Base-by-base conservation (phyloP, 257 asterid species). In the Salvia splendens region DNA sequence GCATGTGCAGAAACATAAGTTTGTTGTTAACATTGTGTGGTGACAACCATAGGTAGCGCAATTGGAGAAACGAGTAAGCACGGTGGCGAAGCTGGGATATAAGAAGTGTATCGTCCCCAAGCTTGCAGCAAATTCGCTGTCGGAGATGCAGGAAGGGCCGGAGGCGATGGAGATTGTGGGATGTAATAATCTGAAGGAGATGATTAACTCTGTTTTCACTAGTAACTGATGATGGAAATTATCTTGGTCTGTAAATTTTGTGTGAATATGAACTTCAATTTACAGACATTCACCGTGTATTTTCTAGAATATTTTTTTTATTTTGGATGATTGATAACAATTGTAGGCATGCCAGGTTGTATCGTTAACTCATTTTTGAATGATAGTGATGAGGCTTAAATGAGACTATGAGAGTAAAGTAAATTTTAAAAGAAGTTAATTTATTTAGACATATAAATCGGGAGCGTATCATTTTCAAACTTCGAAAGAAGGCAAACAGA, bases 41-140 rank as follows among this genome's bases (percentile, higher is more conserved):
- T 12, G 16, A 51, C 36, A 41, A 40, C 57, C 15, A 38, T 61
- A 92, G 99, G 96, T 93, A 40, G 88, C 97, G 17, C 88, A 87
- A 79, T 33, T 93, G 88, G 97, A 86, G 59, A 93, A 88, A 74
- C 84, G 97, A 79, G 71, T 88, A 51, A 75, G 73, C 68, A 88
- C 99, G 1, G 77, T 90, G 30, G 88, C 85, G 5, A 91, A 91
- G 78, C 82, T 93, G 72, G 97, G 99, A 43, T 93, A 90, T 65
- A 85, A 74, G 76, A 86, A 82, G 74, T 93, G 99, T 69, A 67
- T 93, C 11, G 82, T 93, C 67, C 88, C 99, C 12, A 82, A 82
- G 66, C 72, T 74, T 0, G 95, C 89, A 0, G 89, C 78, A 79
- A 78, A 80, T 65, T 76, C 71, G 42, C 52, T 89, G 70, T 24